Evolutionary conservation across 371 early-diverging fungal genomes (phyloP).

Genomic region (Mortierella sp.): DNA sequence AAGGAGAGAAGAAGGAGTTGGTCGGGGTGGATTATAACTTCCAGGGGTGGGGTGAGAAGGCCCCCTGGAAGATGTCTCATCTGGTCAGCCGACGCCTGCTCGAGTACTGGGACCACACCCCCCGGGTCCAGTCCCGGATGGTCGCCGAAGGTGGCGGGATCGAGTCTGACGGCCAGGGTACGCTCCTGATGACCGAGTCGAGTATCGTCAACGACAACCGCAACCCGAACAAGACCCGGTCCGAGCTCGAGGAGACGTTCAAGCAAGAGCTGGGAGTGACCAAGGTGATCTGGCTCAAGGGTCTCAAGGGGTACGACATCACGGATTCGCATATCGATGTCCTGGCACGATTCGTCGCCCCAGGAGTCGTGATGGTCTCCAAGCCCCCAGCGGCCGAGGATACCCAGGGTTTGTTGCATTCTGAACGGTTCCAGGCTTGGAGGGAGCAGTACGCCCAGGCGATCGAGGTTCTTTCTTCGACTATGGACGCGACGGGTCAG

Average conservation of each 20-base stretch:
- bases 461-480: constrained; percentile 10
- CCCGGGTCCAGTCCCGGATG: constrained; percentile 17
- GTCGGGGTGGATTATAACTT: constrained; percentile 37
- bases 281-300: constrained; percentile 41
- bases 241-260: constrained; percentile 21
- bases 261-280: constrained; percentile 14
- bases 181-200: constrained; percentile 34
- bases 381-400: constrained; percentile 14
- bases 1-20: constrained; percentile 11
- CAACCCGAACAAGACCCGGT: constrained; percentile 32
- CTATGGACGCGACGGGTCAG: constrained; percentile 27
- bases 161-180: constrained; percentile 43
- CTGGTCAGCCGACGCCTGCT: constrained; percentile 3
- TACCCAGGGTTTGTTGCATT: neutral
- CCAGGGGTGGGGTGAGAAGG: constrained; percentile 33
- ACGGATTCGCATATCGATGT: constrained; percentile 37
- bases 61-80: constrained; percentile 16
- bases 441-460: constrained; percentile 25
- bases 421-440: constrained; percentile 16
- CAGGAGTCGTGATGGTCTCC: constrained; percentile 32
- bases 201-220: constrained; percentile 40
- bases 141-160: constrained; percentile 37
- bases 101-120: neutral
- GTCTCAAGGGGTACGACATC: constrained; percentile 36
- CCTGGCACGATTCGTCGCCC: constrained; percentile 36